Conservation (phyloP, 345 rosid species). For the Triadica sebifera region DNA sequence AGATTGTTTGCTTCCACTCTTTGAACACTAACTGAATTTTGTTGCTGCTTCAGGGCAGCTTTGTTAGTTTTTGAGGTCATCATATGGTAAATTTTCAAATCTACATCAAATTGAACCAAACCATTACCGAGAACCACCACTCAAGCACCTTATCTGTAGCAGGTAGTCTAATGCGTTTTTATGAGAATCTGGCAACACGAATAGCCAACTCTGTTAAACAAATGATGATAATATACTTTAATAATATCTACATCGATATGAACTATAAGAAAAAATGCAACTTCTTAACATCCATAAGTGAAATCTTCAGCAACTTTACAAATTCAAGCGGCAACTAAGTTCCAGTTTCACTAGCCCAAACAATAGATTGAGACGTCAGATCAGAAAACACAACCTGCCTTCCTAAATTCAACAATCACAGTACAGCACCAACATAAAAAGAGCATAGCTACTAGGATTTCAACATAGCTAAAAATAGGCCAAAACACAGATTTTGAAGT, state of each 20-base stretch:
- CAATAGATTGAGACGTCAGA: not conserved
- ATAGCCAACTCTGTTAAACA: conserved; percentile 9
- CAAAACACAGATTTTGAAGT: conserved; percentile 15
- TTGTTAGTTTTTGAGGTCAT: conserved; percentile 56
- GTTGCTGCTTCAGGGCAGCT: conserved; percentile 43
- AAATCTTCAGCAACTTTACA: conserved; percentile 1
- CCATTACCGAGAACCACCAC: conserved; percentile 20
- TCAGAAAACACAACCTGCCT: conserved; percentile 1
- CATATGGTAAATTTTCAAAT: conserved; percentile 16
- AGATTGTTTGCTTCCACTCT: conserved; percentile 40
- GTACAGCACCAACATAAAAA: not conserved
- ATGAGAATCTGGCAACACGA: conserved; percentile 13
- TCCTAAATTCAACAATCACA: not conserved
- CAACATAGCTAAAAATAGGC: not conserved
- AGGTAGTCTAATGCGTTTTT: conserved; percentile 7
- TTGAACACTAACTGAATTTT: conserved; percentile 28
- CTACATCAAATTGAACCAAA: conserved; percentile 34
- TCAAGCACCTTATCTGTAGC: conserved; percentile 25
- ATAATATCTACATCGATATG: not conserved
- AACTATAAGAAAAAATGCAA: not conserved
- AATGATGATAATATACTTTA: not conserved
- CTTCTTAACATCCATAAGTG: conserved; percentile 9
- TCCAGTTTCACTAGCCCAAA: not conserved
- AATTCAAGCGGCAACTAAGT: conserved; percentile 5
- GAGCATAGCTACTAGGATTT: not conserved